Percentiles rank a stretch among this genome's conserved stretches.
These are phyloP conservation scores for Boletus mariae DNA, from an alignment of 1,284 basidiomycete species.

Conservation along the genomic window DNA sequence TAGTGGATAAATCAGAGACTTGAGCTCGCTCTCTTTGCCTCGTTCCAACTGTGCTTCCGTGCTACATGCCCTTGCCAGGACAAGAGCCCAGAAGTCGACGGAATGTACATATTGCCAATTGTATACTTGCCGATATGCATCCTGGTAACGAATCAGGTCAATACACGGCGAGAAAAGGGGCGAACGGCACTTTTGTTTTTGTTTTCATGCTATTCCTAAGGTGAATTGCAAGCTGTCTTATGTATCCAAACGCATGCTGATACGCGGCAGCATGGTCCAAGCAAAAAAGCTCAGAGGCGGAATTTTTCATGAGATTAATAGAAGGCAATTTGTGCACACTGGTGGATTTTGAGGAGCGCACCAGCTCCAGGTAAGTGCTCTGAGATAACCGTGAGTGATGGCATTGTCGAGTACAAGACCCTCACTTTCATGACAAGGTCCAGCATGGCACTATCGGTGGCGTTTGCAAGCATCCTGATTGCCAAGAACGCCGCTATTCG, in stretches of 20 bases:
- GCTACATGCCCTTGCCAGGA: slow-evolving; percentile 80
- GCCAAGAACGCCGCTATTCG: slow-evolving; percentile 89
- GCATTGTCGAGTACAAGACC: slow-evolving; percentile 1
- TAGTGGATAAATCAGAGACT: slow-evolving; percentile 90
- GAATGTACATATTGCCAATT: slow-evolving; percentile 99
- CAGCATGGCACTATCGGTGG: slow-evolving; percentile 78
- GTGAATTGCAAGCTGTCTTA: slow-evolving; percentile 93
- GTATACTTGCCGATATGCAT: slow-evolving; percentile 89
- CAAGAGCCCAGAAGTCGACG: slow-evolving; percentile 94
- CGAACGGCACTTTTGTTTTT: slow-evolving; percentile 65
- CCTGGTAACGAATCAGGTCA: slow-evolving; percentile 43
- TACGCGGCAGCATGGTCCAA: slow-evolving; percentile 75
- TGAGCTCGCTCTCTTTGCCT: slow-evolving; percentile 72
- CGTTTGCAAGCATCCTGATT: slow-evolving; percentile 76
- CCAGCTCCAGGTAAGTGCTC: slow-evolving; percentile 83
- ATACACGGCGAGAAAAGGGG: slow-evolving; percentile 6
- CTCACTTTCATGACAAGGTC: slow-evolving; percentile 85
- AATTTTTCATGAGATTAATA: slow-evolving; percentile 98
- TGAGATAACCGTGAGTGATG: slow-evolving; percentile 30
- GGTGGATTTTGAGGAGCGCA: slow-evolving; percentile 81
- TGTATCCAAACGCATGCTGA: slow-evolving; percentile 95
- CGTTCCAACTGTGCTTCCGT: slow-evolving; percentile 49
- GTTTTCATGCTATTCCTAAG: slow-evolving; percentile 89
- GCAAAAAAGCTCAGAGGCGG: slow-evolving; percentile 89
- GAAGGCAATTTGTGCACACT: slow-evolving; percentile 86